phyloP scores from a whole-genome alignment of 2,329 filamentous ascomycete genomes.

The Cordyceps pruinosa region DNA sequence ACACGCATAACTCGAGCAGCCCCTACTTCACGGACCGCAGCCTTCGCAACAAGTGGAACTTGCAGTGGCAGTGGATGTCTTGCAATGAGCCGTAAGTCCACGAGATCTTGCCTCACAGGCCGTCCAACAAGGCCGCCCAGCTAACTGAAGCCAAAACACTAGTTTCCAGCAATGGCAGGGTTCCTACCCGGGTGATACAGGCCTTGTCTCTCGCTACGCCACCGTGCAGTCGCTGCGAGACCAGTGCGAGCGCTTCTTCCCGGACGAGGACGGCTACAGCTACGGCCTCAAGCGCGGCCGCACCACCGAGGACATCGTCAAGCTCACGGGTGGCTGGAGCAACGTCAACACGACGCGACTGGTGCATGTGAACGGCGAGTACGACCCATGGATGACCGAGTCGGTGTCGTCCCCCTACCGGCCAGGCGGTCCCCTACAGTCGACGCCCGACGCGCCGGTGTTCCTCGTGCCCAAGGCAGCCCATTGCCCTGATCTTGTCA shows the following conservation, averaged over 20 bases:
- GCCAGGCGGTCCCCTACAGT: slow-evolving; percentile 26
- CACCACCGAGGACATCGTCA: slow-evolving; percentile 28
- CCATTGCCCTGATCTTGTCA: slow-evolving; percentile 59
- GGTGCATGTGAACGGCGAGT: slow-evolving; percentile 12
- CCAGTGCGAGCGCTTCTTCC: slow-evolving; percentile 11
- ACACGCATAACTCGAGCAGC: slow-evolving; percentile 2
- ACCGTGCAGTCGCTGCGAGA: slow-evolving; percentile 2
- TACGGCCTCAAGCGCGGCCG: slow-evolving; percentile 32
- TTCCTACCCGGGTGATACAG: slow-evolving; percentile 1
- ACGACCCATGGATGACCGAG: slow-evolving; percentile 7
- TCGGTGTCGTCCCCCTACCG: slow-evolving; percentile 8
- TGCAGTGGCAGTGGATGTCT: slow-evolving; percentile 12
- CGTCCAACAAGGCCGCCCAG: too few species aligned
- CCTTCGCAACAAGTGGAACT: background rate
- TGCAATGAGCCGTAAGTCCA: slow-evolving; percentile 12
- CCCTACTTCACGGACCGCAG: slow-evolving; percentile 8
- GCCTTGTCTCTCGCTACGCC: slow-evolving; percentile 3
- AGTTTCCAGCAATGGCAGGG: slow-evolving; percentile 11
- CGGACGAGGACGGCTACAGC: slow-evolving; percentile 9
- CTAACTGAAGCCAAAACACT: background rate
- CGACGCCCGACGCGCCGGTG: slow-evolving; percentile 39
- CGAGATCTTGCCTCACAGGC: background rate
- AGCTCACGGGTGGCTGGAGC: slow-evolving; percentile 5
- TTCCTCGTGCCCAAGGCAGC: slow-evolving; percentile 33
- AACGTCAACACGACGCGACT: slow-evolving; percentile 9